Evolutionary conservation across 2,329 filamentous ascomycete species (phyloP).

Genomic region (Coniochaeta hoffmannii): DNA sequence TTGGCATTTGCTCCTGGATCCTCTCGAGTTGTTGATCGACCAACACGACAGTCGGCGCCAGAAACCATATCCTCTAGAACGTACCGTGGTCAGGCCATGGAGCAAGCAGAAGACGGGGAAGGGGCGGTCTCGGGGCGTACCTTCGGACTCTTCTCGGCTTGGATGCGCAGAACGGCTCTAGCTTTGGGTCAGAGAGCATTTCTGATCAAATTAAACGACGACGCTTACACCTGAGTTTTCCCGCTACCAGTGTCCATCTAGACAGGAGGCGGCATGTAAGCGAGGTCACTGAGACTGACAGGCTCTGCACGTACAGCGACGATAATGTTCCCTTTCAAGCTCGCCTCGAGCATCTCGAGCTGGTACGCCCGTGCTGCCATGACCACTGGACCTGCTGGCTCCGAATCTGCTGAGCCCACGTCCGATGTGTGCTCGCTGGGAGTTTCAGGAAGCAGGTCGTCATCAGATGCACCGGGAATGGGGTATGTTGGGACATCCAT

Average conservation of each 20-base stretch:
- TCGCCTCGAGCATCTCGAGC: conserved; percentile 66
- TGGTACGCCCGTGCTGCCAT: conserved; percentile 58
- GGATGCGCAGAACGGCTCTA: conserved; percentile 62
- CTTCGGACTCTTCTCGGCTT: conserved; percentile 50
- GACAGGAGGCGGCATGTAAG: not conserved
- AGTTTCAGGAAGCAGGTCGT: not conserved
- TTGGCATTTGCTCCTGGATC: conserved; percentile 52
- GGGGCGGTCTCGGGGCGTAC: conserved; percentile 24
- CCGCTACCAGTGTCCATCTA: conserved; percentile 77
- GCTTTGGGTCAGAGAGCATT: conserved; percentile 11
- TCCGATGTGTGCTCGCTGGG: conserved; percentile 2
- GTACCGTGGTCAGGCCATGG: not conserved
- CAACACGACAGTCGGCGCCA: conserved; percentile 61
- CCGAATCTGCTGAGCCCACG: conserved; percentile 8
- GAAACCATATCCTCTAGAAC: conserved; percentile 61
- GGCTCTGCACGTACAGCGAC: conserved; percentile 46
- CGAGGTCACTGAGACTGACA: not conserved
- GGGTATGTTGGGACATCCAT: conserved; percentile 3
- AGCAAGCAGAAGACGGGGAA: not conserved
- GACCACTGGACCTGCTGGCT: conserved; percentile 11
- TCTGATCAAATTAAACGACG: not conserved
- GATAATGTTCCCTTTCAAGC: conserved; percentile 62
- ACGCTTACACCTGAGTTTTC: conserved; percentile 66
- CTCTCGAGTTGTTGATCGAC: conserved; percentile 59
- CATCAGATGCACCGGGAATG: not conserved